Percentiles rank a stretch among this genome's conserved stretches.
phyloP scores from a whole-genome alignment of 176 grass and related monocot genomes.

The Neostapfia colusana region DNA sequence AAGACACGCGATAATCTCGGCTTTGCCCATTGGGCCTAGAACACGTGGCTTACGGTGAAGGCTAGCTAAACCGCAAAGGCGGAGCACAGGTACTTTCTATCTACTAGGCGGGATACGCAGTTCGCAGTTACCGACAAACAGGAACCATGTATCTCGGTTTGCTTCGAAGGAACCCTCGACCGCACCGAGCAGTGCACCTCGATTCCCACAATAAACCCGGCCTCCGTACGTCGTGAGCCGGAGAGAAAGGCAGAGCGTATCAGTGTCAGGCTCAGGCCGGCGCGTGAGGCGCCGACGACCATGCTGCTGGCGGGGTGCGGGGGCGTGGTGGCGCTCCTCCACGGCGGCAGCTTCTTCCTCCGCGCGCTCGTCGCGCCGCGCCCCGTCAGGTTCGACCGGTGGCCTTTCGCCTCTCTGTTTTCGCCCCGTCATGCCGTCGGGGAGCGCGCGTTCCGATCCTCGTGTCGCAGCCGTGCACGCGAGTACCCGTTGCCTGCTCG shows the following conservation, averaged over 20 bases:
- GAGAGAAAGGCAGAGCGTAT: not conserved
- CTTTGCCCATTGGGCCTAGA: no score
- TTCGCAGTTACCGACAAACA: no score
- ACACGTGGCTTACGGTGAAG: no score
- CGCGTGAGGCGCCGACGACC: not conserved
- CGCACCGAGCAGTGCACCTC: not conserved
- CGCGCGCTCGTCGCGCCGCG: conserved; percentile 45
- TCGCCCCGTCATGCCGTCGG: no score
- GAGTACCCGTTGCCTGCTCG: not conserved
- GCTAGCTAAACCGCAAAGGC: no score
- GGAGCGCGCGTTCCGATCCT: not conserved
- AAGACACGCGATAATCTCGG: no score
- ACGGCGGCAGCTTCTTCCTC: conserved; percentile 56
- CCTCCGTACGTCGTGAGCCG: no score
- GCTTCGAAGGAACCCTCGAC: conserved; percentile 18
- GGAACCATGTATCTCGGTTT: not conserved
- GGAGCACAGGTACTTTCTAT: no score
- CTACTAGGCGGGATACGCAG: no score
- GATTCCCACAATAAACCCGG: not conserved
- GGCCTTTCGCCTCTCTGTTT: no score
- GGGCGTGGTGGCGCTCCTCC: conserved; percentile 57
- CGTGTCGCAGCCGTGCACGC: not conserved
- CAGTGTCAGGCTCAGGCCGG: no score
- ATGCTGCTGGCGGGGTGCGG: conserved; percentile 54
- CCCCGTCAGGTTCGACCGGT: conserved; percentile 34